Conservation (phyloP, 306 rosid species). For the Macrotyloma uniflorum region DNA sequence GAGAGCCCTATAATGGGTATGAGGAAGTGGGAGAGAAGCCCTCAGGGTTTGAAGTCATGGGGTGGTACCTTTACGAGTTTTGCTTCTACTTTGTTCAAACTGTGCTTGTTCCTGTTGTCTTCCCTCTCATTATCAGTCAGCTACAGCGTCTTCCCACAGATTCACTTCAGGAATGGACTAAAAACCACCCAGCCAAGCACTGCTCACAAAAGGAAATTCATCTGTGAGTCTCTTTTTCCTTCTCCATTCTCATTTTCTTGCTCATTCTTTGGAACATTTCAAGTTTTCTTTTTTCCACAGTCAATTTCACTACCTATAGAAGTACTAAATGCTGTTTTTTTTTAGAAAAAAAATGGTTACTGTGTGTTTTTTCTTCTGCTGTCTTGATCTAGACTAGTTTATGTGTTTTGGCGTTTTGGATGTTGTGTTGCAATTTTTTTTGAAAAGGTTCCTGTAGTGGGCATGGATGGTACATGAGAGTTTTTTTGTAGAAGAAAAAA, state of each 20-base stretch:
- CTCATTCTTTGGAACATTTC: background rate
- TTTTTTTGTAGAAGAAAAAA: background rate
- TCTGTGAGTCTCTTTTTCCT: slow-evolving; percentile 55
- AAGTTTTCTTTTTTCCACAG: background rate
- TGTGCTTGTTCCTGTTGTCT: slow-evolving; percentile 74
- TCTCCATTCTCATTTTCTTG: background rate
- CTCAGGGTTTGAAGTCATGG: slow-evolving; percentile 58
- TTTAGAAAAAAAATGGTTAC: background rate
- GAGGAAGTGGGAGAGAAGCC: slow-evolving; percentile 68
- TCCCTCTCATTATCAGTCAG: slow-evolving; percentile 84
- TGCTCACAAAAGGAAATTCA: slow-evolving; percentile 60
- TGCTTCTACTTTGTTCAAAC: slow-evolving; percentile 70
- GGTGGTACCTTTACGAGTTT: slow-evolving; percentile 81
- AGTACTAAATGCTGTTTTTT: background rate
- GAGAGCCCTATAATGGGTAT: slow-evolving; percentile 51
- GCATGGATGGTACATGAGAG: background rate
- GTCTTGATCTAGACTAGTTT: slow-evolving; percentile 37
- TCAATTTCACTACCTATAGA: background rate
- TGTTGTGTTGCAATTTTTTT: background rate
- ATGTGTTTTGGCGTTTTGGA: slow-evolving; percentile 14
- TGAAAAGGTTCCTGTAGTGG: slow-evolving; percentile 2
- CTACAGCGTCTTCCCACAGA: slow-evolving; percentile 43
- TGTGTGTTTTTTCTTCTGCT: slow-evolving; percentile 15
- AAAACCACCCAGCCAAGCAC: slow-evolving; percentile 29
- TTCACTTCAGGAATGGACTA: slow-evolving; percentile 43